These are phyloP conservation scores for Dalbergia cochinchinensis DNA, from an alignment of 306 rosid species.

Conservation along the genomic window DNA sequence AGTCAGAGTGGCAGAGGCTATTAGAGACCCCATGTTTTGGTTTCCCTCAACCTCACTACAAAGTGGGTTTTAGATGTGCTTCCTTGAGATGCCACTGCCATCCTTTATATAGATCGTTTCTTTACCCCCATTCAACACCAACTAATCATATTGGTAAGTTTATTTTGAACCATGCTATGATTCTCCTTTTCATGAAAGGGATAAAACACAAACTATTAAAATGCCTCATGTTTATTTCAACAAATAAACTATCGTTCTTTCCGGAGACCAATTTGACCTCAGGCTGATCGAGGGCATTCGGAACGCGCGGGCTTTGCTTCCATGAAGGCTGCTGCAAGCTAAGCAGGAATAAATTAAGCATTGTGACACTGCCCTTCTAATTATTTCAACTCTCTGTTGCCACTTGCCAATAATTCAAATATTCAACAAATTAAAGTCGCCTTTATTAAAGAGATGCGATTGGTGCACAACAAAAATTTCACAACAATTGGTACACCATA, in stretches of 20 bases:
- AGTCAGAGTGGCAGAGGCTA: conserved; percentile 56
- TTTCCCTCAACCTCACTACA: conserved; percentile 24
- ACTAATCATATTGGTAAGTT: conserved; percentile 38
- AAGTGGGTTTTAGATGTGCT: conserved; percentile 48
- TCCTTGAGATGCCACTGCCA: background rate
- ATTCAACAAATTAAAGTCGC: conserved; percentile 10
- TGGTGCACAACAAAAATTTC: no score
- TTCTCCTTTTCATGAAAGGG: background rate
- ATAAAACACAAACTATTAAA: background rate
- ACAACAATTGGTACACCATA: no score
- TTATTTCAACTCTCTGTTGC: background rate
- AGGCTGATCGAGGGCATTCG: conserved; percentile 7
- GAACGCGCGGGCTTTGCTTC: conserved; percentile 5
- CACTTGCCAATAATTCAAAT: background rate
- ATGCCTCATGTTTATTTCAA: background rate
- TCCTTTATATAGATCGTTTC: conserved; percentile 66
- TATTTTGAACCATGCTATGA: conserved; percentile 11
- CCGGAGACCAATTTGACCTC: background rate
- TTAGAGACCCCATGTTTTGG: conserved; percentile 60
- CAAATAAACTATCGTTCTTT: background rate
- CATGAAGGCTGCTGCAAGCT: conserved; percentile 34
- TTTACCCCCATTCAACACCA: conserved; percentile 47
- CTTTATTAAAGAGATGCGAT: no score
- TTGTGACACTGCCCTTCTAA: background rate
- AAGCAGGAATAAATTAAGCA: conserved; percentile 19